These are phyloP conservation scores for Noccaea caerulescens DNA, from an alignment of 345 rosid genomes.

Conservation along the genomic window DNA sequence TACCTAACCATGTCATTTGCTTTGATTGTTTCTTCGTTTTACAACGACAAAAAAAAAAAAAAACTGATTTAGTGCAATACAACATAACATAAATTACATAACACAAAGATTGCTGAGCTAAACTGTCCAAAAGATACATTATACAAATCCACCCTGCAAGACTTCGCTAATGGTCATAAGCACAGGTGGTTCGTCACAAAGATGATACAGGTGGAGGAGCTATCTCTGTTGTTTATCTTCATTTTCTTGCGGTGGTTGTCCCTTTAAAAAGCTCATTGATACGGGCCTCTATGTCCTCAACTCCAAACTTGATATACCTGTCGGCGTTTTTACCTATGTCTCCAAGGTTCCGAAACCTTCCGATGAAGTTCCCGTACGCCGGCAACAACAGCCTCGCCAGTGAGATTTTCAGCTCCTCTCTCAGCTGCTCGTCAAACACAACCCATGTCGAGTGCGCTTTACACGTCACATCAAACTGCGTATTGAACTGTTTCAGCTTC, in stretches of 20 bases:
- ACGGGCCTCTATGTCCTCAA: conserved; percentile 60
- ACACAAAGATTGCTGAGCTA: conserved; percentile 34
- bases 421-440: conserved; percentile 69
- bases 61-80: conserved; percentile 21
- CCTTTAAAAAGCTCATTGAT: conserved; percentile 67
- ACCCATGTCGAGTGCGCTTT: conserved; percentile 62
- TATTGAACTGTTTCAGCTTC: conserved; percentile 64
- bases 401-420: conserved; percentile 59
- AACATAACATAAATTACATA: conserved; percentile 21
- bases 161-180: conserved; percentile 33
- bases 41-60: background rate
- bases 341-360: conserved; percentile 57
- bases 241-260: conserved; percentile 56
- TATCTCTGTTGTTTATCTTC: conserved; percentile 42
- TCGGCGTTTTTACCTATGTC: conserved; percentile 61
- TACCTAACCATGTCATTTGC: background rate
- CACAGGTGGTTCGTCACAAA: conserved; percentile 34
- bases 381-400: conserved; percentile 58
- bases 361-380: conserved; percentile 60
- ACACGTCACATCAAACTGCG: conserved; percentile 57
- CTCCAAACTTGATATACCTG: conserved; percentile 49
- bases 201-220: conserved; percentile 9
- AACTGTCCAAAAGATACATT: conserved; percentile 30
- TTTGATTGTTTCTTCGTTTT: conserved; percentile 13
- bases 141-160: conserved; percentile 38